Conservation (phyloP, 331 rosid species). For the Quercus lobata region DNA sequence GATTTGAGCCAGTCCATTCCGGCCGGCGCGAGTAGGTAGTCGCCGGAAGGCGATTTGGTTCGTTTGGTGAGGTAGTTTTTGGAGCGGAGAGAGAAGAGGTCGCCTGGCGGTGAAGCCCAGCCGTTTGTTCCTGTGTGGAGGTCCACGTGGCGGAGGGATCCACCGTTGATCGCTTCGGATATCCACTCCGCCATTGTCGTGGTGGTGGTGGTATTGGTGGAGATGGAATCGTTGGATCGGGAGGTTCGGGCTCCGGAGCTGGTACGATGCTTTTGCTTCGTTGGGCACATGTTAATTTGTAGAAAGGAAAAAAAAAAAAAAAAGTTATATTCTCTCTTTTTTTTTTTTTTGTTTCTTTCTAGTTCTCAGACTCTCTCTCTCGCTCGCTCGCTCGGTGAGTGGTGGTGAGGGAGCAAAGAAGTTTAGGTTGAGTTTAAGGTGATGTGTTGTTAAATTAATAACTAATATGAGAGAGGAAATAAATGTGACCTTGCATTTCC, state of each 20-base stretch:
- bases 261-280: constrained; percentile 29
- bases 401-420: not conserved
- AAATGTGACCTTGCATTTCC: constrained; percentile 2
- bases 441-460: not conserved
- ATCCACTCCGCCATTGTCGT: constrained; percentile 40
- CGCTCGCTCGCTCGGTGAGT: not conserved
- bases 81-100: constrained; percentile 70
- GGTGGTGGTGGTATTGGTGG: not conserved
- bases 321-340: rapidly evolving
- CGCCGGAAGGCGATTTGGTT: constrained; percentile 63
- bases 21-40: constrained; percentile 61
- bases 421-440: not conserved
- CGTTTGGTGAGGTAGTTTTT: constrained; percentile 45
- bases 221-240: constrained; percentile 24
- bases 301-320: too few species aligned
- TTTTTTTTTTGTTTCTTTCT: not conserved
- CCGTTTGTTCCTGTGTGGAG: constrained; percentile 68
- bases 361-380: not conserved
- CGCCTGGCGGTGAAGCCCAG: constrained; percentile 92
- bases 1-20: constrained; percentile 93
- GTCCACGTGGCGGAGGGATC: constrained; percentile 72
- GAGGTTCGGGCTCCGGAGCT: constrained; percentile 28
- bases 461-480: not conserved
- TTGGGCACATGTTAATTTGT: constrained; percentile 40
- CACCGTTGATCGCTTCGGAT: constrained; percentile 49